Conservation (phyloP, 2,329 filamentous ascomycete genomes). For the Colletotrichum paranaense region DNA sequence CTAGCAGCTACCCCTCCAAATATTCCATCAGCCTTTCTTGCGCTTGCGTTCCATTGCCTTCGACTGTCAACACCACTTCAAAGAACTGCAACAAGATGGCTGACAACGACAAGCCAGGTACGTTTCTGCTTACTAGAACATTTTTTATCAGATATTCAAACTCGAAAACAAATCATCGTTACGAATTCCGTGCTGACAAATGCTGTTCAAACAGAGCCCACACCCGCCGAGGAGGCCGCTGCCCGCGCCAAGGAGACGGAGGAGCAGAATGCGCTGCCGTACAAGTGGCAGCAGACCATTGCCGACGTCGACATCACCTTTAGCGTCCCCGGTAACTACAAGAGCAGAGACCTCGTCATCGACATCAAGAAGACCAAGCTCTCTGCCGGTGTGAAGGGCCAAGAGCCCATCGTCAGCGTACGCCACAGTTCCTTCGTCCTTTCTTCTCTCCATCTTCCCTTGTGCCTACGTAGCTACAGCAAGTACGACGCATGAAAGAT, state of each 20-base stretch:
- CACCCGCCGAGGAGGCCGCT: constrained; percentile 67
- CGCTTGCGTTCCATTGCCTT: constrained; percentile 37
- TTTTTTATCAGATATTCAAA: background rate
- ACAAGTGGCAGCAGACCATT: constrained; percentile 98
- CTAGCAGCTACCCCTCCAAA: constrained; percentile 40
- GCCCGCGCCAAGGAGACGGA: constrained; percentile 78
- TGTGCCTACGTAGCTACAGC: too few relatives aligned
- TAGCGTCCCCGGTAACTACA: constrained; percentile 82
- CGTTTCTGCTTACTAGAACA: background rate
- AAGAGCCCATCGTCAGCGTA: constrained; percentile 86
- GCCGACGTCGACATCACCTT: constrained; percentile 85
- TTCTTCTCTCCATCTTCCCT: background rate
- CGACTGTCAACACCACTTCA: constrained; percentile 26
- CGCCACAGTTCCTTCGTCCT: constrained; percentile 36
- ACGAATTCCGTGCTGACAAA: constrained; percentile 48
- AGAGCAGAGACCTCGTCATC: constrained; percentile 85
- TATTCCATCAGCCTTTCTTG: constrained; percentile 30
- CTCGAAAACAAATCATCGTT: background rate
- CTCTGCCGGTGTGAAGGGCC: constrained; percentile 86
- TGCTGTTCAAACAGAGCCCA: constrained; percentile 57
- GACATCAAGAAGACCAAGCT: constrained; percentile 84
- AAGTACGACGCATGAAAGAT: background rate
- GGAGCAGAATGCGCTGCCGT: constrained; percentile 91
- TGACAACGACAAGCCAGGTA: constrained; percentile 53
- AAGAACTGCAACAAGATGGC: constrained; percentile 47